Base-by-base conservation (phyloP, 805 yeast genomes). In the Cephaloascus fragrans region DNA sequence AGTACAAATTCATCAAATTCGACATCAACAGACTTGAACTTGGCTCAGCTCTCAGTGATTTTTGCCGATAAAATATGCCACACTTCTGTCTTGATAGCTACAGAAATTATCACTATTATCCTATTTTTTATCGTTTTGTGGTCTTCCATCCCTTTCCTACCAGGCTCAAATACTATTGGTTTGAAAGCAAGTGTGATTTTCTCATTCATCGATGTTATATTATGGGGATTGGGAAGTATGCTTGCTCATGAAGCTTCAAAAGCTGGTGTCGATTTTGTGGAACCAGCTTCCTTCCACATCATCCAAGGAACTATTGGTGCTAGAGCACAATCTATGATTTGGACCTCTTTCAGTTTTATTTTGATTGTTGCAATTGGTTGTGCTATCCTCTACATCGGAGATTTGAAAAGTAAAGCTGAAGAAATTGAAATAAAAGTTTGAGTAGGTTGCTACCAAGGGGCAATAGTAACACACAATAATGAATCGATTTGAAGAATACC, bases 211-310 rank as follows among this genome's bases (percentile, higher is more conserved):
- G 46, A 64, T 35, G 60, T 67, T 4, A 50, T 78, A 3, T 34
- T 77, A 2, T 78, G 83, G 82, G 84, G 83, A 0, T 55, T 77
- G 20, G 83, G 83, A 2, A 64, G 83, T 1, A 77, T 79, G 73
- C 69, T 83, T 62, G 69, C 70, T 37, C 77, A 75, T 47, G 75
- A 78, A 37, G 81, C 82, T 0, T 64, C 68, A 0, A 60, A 59
- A 31, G 58, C 79, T 2, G 66, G 73, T 3, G 47, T 51, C 5
- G 46, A 51, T n/a, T 49, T 78, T 26, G 64, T 75, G 1, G 67
- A 69, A 3, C 55, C 62, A 1, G 66, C 81, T 10, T 73, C 81
- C 16, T 64, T 77, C 71, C 58, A 64, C 0, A 62, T 73, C 10
- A 51, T 80, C 0, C 41, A 51, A 10, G 74, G 71, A 1, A 46